Conservation (phyloP, 2,329 filamentous ascomycete species). For the Ceratocystis eucalypticola region DNA sequence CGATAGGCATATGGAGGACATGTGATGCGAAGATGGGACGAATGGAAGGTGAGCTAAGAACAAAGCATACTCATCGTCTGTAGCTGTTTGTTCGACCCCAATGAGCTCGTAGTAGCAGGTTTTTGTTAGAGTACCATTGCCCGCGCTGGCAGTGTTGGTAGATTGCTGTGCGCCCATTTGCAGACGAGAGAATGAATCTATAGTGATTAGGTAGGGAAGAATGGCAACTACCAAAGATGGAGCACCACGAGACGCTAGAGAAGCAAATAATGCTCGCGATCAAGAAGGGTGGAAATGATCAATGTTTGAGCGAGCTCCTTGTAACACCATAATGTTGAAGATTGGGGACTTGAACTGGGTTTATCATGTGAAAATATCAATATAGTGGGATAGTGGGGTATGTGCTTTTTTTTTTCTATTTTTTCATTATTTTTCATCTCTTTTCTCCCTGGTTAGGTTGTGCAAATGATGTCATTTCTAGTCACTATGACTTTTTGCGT, state of each 20-base stretch:
- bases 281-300: neutral
- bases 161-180: constrained; percentile 46
- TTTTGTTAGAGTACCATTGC: constrained; percentile 36
- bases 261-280: too few species aligned
- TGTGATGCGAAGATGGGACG: neutral
- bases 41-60: neutral
- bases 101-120: constrained; percentile 80
- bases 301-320: neutral
- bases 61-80: constrained; percentile 59
- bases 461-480: neutral
- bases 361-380: constrained; percentile 5
- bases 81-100: constrained; percentile 55
- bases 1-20: neutral
- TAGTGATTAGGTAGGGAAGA: neutral
- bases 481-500: neutral
- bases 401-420: neutral
- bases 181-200: neutral
- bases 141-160: constrained; percentile 27
- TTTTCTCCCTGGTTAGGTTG: neutral
- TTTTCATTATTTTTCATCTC: neutral
- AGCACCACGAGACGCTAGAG: too few species aligned
- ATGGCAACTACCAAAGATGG: neutral
- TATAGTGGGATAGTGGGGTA: neutral
- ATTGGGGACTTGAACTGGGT: neutral
- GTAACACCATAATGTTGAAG: neutral